A percentile compares a stretch with the other conserved stretches of the same genome.
Conservation (phyloP, 257 asterid species). For the Solanum acaule region DNA sequence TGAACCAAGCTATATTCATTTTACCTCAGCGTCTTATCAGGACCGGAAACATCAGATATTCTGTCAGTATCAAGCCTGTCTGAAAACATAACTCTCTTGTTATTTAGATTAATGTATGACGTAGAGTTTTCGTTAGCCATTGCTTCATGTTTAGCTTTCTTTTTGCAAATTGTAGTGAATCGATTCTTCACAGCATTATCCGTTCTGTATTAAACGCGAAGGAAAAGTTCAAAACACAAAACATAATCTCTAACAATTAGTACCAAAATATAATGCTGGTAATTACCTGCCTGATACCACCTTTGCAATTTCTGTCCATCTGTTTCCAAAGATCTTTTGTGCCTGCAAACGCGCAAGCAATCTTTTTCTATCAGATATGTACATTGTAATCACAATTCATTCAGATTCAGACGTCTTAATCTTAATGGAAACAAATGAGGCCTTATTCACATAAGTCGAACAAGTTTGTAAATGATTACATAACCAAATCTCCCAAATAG, state of each 20-base stretch:
- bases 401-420: not conserved
- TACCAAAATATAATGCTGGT: not conserved
- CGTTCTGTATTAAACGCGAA: conserved; percentile 36
- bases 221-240: not conserved
- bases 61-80: conserved; percentile 24
- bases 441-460: too few relatives aligned
- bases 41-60: conserved; percentile 32
- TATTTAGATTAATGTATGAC: conserved; percentile 56
- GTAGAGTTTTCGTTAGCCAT: conserved; percentile 62
- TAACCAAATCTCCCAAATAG: not conserved
- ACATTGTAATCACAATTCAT: not conserved
- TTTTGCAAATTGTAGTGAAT: conserved; percentile 89
- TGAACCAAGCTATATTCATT: not conserved
- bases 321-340: conserved; percentile 82
- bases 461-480: not conserved
- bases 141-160: conserved; percentile 78
- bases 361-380: not conserved
- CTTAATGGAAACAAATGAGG: not conserved
- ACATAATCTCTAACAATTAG: not conserved
- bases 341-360: conserved; percentile 39
- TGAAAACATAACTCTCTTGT: conserved; percentile 64
- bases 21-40: conserved; percentile 70
- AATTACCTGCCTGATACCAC: conserved; percentile 97
- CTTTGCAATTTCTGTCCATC: conserved; percentile 99
- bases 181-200: conserved; percentile 99